Evolutionary conservation across 2,329 filamentous ascomycete genomes (phyloP).

Genomic region (Trichoderma aggressivum): DNA sequence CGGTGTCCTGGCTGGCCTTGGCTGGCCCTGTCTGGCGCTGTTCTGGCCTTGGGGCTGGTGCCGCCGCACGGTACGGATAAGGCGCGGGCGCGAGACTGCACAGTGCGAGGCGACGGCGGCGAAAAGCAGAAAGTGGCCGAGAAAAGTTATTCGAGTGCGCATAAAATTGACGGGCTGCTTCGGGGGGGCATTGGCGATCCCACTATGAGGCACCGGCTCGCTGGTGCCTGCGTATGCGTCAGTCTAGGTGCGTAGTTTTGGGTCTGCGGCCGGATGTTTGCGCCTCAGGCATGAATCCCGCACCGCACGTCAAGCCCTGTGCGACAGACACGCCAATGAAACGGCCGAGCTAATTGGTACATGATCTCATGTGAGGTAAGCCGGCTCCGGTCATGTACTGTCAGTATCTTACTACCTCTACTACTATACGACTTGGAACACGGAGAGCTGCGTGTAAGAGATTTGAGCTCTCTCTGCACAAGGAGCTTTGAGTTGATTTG

Average conservation of each 20-base stretch:
- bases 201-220: slow-evolving; percentile 15
- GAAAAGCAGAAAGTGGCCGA: slow-evolving; percentile 6
- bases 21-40: too few species aligned
- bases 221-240: slow-evolving; percentile 26
- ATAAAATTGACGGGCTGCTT: slow-evolving; percentile 8
- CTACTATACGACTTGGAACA: not conserved
- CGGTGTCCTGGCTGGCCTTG: not conserved
- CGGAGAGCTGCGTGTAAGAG: not conserved
- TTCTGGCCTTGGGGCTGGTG: too few species aligned
- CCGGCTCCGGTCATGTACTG: not conserved
- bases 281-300: slow-evolving; percentile 33
- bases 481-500: not conserved
- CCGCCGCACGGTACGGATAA: slow-evolving; percentile 15
- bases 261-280: slow-evolving; percentile 18
- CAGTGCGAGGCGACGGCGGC: slow-evolving; percentile 15
- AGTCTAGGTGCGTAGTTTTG: slow-evolving; percentile 29
- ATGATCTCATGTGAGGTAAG: not conserved
- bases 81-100: slow-evolving; percentile 10
- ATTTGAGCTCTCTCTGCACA: not conserved
- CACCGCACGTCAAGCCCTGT: not conserved
- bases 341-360: not conserved
- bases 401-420: not conserved
- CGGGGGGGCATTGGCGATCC: slow-evolving; percentile 18
- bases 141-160: slow-evolving; percentile 17
- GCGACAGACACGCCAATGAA: slow-evolving; percentile 1